These are phyloP conservation scores for Ziziphus jujuba DNA, from an alignment of 306 rosid species.

Conservation along the genomic window DNA sequence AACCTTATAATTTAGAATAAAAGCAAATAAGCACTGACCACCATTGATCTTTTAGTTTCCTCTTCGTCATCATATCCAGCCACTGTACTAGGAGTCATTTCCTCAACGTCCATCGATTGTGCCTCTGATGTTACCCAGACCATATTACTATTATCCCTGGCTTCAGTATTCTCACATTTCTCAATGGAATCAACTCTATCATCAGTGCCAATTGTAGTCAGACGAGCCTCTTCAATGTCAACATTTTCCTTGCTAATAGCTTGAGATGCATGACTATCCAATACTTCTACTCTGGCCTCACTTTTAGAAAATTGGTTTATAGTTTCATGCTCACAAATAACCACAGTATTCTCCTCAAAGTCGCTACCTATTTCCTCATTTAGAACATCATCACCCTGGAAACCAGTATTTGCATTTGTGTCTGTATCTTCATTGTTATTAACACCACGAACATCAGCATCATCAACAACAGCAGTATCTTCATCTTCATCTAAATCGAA, in stretches of 20 bases:
- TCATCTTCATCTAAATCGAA: background rate
- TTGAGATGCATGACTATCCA: slow-evolving; percentile 19
- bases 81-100: slow-evolving; percentile 14
- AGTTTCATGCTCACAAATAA: slow-evolving; percentile 5
- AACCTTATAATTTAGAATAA: slow-evolving; percentile 7
- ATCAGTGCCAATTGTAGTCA: slow-evolving; percentile 41
- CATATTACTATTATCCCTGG: slow-evolving; percentile 9
- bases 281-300: slow-evolving; percentile 33
- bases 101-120: slow-evolving; percentile 28
- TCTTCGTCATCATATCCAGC: slow-evolving; percentile 34
- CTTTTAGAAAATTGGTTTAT: slow-evolving; percentile 20
- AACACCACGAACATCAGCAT: background rate
- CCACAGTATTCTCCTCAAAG: background rate
- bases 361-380: background rate
- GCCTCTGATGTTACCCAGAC: slow-evolving; percentile 22
- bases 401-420: background rate
- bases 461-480: background rate
- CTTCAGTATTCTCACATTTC: slow-evolving; percentile 4
- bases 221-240: slow-evolving; percentile 53
- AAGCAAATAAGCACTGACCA: slow-evolving; percentile 32
- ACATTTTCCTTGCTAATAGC: slow-evolving; percentile 44
- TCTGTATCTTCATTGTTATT: slow-evolving; percentile 24
- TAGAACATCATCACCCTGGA: background rate
- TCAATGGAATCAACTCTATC: slow-evolving; percentile 15
- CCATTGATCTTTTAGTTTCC: slow-evolving; percentile 22